Base-by-base conservation (phyloP, 495 filamentous ascomycete species). In the Aspergillus egyptiacus region DNA sequence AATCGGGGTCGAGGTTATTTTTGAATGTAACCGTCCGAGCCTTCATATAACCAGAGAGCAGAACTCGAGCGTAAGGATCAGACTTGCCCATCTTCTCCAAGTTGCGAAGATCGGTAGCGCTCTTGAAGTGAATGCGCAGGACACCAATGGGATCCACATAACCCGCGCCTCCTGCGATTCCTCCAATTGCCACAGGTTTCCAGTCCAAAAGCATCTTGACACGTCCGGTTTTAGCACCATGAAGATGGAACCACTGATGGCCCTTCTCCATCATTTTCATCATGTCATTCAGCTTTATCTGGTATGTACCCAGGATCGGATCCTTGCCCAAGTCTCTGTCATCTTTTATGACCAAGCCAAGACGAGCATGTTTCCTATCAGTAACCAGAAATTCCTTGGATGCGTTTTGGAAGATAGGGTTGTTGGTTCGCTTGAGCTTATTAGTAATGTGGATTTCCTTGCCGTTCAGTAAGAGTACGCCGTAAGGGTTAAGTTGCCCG, bases 81-180 rank as follows among this genome's bases (percentile, higher is more conserved):
- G 91, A 96, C 69, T 96, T 96, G 66, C 93, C 94, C 70, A 99
- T 80, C 33, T 87, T 85, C 61, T 99, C 93, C 43, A 96, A 69
- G 63, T 99, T 99, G 36, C 89, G 87, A 17, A 99, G 77, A 45
- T 89, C 75, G 37, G 75, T 77, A 22, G 86, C 93, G 46, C 77
- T 80, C 70, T 86, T 82, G 73, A 97, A 95, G 62, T 99, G 90
- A 54, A 99, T 71, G 49, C 93, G 81, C 81, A 97, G 83, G 31
- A 97, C 90, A 61, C 93, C 93, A 44, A 97, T 86, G 2, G 93
- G 93, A 5, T 88, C 90, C 43, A 91, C 68, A 63, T 97, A 99
- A 25, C 94, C 94, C 48, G 90, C 86, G 40, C 85, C 84, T 49
- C 89, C 86, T 18, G 78, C 77, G 24, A 81, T 60, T 8, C 89